Evolutionary conservation across 495 filamentous ascomycete species (phyloP), one percentile per base, ranked within the genome.

Genomic region (Apiosordaria backusii): DNA sequence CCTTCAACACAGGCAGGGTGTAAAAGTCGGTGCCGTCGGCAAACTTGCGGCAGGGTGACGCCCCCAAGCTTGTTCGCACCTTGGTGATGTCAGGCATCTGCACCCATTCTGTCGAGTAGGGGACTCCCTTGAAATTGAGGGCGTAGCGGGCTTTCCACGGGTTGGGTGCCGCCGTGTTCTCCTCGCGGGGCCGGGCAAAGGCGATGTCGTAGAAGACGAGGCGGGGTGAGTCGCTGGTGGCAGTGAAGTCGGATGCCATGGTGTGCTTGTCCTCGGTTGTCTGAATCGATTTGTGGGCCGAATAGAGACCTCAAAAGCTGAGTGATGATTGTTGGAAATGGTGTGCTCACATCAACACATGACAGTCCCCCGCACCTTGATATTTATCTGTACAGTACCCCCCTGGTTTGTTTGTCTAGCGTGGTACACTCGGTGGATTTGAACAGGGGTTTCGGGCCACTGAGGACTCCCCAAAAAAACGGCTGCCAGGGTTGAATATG

Each of bases 131-230:
- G 82, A 86, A 86, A 76, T 85, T 88, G 35, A 90, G 83, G 0
- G 87, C 85, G 18, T 75, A 71, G 3, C 87, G 84, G 52, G 77
- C 63, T 71, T 89, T 89, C 82, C 84, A 88, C 3, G 87, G 86
- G 71, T 90, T 90, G 4, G 82, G 82, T 0, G 82, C 72, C 70
- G 55, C 79, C 27, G 78, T 66, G 50, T 27, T 68, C 13, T 73
- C 10, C 7, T 71, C 70, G 3, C 72, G 65, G 60, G 84, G 79
- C 7, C 75, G 74, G 1, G 68, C 57, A 6, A 77, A 76, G 60
- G 80, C 79, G 70, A 88, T 86, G 78, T 89, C 86, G 75, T 88
- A 89, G 69, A 86, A 80, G 72, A 70, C 57, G 21, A 88, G 75
- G 40, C 63, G 45, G 5, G 57, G 23, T n/a, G 18, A n/a, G n/a